Conservation (phyloP, 768 basidiomycete genomes). For the Boletellus emodensis region DNA sequence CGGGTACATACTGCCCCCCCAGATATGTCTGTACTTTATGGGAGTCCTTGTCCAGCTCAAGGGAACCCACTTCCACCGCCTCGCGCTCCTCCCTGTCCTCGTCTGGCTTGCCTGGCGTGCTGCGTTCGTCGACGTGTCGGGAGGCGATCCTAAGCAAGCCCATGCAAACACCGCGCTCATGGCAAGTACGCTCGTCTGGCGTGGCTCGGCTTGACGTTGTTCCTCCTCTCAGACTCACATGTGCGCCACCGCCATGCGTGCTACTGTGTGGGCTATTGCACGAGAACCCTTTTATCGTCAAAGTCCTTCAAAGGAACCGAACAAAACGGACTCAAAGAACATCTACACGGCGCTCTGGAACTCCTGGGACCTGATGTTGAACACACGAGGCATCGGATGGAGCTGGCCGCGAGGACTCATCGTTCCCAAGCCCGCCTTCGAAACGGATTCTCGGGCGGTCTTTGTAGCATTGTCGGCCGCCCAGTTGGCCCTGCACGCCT, state of each 20-base stretch:
- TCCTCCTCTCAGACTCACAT: conserved; percentile 10
- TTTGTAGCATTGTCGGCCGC: conserved; percentile 14
- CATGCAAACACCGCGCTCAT: conserved; percentile 12
- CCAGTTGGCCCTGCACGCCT: conserved; percentile 1
- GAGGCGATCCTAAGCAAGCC: conserved; percentile 12
- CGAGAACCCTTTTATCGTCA: conserved; percentile 13
- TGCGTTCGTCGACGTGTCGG: conserved; percentile 21
- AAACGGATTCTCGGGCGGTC: conserved; percentile 12
- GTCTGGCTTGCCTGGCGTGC: conserved; percentile 43
- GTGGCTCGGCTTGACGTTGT: neutral
- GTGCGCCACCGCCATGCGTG: conserved; percentile 12
- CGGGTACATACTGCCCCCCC: conserved; percentile 38
- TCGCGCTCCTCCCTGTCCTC: conserved; percentile 47
- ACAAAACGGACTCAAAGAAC: neutral
- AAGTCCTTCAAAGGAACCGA: neutral
- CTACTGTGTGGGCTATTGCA: conserved; percentile 14
- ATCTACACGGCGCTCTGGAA: conserved; percentile 21
- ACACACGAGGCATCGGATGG: conserved; percentile 26
- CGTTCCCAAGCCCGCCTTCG: conserved; percentile 12
- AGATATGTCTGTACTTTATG: conserved; percentile 44
- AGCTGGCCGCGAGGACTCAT: conserved; percentile 17
- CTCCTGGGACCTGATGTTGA: conserved; percentile 21
- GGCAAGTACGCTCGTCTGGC: conserved; percentile 9
- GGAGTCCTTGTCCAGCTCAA: conserved; percentile 48
- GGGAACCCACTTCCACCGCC: conserved; percentile 39